phyloP scores from a whole-genome alignment of 352 stramenopile genomes.

The Blastocystis sp. region DNA sequence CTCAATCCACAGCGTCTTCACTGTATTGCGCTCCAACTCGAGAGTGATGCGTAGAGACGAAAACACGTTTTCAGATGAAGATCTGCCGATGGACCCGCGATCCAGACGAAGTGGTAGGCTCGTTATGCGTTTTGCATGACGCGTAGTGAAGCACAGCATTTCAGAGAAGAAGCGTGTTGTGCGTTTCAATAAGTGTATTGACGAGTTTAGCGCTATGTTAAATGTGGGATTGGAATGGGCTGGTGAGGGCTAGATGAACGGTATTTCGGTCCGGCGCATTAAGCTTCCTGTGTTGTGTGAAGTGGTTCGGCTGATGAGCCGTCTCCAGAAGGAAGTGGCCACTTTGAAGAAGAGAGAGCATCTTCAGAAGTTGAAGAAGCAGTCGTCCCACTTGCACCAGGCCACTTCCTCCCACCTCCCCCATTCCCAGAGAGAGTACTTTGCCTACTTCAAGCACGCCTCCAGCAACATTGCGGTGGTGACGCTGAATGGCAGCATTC shows the following conservation, averaged over 20 bases:
- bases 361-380: neutral
- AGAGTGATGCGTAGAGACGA: neutral
- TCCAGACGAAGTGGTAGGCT: constrained; percentile 35
- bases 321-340: constrained; percentile 41
- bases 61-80: constrained; percentile 18
- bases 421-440: constrained; percentile 33
- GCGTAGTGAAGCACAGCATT: constrained; percentile 62
- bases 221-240: neutral
- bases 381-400: neutral
- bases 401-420: neutral
- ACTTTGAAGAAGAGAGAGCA: constrained; percentile 2
- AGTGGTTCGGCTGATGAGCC: constrained; percentile 15
- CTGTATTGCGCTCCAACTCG: neutral
- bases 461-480: neutral
- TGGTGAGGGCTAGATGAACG: constrained; percentile 24
- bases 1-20: neutral
- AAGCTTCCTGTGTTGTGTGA: constrained; percentile 37
- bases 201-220: constrained; percentile 58
- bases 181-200: constrained; percentile 67
- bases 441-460: neutral
- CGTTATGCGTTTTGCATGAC: neutral
- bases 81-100: neutral
- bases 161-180: constrained; percentile 62
- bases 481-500: constrained; percentile 27
- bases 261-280: constrained; percentile 52